Evolutionary conservation across 495 filamentous ascomycete genomes (phyloP).

Genomic region (Tuber indicum): DNA sequence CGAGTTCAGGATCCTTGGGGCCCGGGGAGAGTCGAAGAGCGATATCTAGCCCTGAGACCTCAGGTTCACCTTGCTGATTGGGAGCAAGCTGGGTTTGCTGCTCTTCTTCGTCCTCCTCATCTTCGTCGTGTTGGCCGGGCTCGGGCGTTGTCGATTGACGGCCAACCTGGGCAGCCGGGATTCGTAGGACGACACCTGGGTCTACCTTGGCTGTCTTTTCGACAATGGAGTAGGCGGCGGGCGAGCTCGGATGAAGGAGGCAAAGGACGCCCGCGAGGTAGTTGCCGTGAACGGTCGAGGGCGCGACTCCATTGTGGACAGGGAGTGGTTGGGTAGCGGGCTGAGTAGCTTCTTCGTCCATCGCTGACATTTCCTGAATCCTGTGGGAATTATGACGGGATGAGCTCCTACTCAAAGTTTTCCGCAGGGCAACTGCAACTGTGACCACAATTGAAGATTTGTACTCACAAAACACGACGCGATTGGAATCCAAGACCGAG

Average conservation of each 20-base stretch:
- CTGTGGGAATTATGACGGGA: background rate
- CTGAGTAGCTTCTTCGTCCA: conserved; percentile 45
- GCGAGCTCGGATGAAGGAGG: conserved; percentile 73
- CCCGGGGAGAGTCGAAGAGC: conserved; percentile 70
- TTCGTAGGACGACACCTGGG: conserved; percentile 55
- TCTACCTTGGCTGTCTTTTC: conserved; percentile 48
- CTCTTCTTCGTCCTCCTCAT: conserved; percentile 49
- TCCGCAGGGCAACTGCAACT: background rate
- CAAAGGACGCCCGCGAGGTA: conserved; percentile 84
- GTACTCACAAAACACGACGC: background rate
- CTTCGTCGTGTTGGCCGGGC: conserved; percentile 39
- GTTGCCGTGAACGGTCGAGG: conserved; percentile 68
- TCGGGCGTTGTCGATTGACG: background rate
- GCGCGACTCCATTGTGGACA: conserved; percentile 70
- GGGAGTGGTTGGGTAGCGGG: conserved; percentile 71
- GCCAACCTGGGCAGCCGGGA: conserved; percentile 29
- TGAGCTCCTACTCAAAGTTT: conserved; percentile 1
- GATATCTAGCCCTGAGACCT: conserved; percentile 48
- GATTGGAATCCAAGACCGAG: background rate
- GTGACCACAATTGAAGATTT: background rate
- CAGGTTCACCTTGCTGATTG: conserved; percentile 48
- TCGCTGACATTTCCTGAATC: conserved; percentile 12
- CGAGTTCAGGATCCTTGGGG: conserved; percentile 56
- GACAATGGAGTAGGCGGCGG: conserved; percentile 63
- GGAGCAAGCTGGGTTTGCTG: conserved; percentile 50